Base-by-base conservation (phyloP, 2,329 filamentous ascomycete genomes). In the Pestalotiopsis sp. region DNA sequence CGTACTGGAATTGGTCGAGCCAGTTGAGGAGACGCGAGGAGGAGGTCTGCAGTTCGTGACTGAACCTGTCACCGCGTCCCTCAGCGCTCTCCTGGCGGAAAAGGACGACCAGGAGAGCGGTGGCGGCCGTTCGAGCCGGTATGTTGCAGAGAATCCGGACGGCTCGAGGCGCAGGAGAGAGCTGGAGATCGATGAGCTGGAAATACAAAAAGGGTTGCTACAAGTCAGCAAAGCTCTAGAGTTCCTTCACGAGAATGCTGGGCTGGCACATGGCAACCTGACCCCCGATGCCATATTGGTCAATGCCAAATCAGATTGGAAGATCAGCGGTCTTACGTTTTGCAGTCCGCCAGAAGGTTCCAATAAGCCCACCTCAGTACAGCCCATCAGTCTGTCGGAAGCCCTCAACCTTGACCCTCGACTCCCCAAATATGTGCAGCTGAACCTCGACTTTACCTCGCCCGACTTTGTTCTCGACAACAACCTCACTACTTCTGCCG, bases 291-390 rank as follows among this genome's bases (percentile, higher is more conserved):
- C 95, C 20, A 90, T 99, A 72, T 92, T 97, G 72, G 90, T 99
- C 80, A 99, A 99, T 81, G 90, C 93, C 56, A 99, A 99, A 91
- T 97, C 93, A 62, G 96, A 99, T 80, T 99, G 96, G 96, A 99
- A 99, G 80, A 93, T 99, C 70, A 95, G 94, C 74, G 96, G 95
- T n/a, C 87, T 99, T 52, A 90, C 92, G 0, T 99, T 98, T 79
- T 93, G 92, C 77, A 93, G 93, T 60, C 93, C 94, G 14, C 89
- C 93, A 63, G 92, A 94, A 73, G 88, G 89, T 74, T 93, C 92
- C 23, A 91, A 89, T 36, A 91, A 92, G 73, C 86, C 91, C 60
- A 92, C 93, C 3, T 92, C 93, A 3, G 89, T 97, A 63, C 87
- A 91, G 57, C 92, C 93, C 11, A 91, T 98, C 73, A 93, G 90